Evolutionary conservation across 2,329 filamentous ascomycete species (phyloP), one percentile per base, ranked within the genome.

Genomic region (Fusarium piperis): DNA sequence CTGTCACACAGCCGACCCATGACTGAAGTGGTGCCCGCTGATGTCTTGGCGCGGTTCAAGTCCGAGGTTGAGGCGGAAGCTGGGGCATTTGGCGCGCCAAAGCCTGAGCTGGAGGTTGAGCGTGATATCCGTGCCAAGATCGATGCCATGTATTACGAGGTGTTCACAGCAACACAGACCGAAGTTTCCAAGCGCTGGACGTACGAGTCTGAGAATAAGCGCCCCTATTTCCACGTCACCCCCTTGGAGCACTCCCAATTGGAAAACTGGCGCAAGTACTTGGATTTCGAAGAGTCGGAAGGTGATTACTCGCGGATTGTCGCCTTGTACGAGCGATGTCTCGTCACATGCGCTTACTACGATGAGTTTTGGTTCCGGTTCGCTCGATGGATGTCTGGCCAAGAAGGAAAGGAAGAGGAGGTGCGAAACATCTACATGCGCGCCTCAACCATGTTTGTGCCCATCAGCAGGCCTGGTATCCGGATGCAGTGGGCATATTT

Each of bases 311-410:
- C 86, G 15, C 90, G 96, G 65, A 92, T 88, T 51, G 89, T 93
- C 7, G 96, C 96, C 78, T 84, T 99, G 33, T 98, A 99, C 79
- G 96, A 99, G 84, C 91, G 96, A 58, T 98, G 95, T 76, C 83
- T 99, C 59, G 94, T 97, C 36, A 95, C 94, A 0, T 97, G 94
- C 77, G 95, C 96, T 16, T 92, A 97, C 74, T 98, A 99, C 79
- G 95, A 98, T 56, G 95, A 98, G 79, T 97, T 98, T 81, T 99
- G 96, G 96, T 90, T 97, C 77, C 92, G 96, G n/a, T 99, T 97
- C 81, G 94, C 93, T 16, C 88, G 95, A 41, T 99, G 96, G 96
- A 97, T 98, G 93, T 87, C 89, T 65, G 90, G 90, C 0, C 93
- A 97, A 78, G 83, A 89, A 2, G 90, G 87, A 74, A 97, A 97